These are phyloP conservation scores for Blastocrithidia nonstop DNA, from an alignment of 208 protist genomes.

Conservation along the genomic window DNA sequence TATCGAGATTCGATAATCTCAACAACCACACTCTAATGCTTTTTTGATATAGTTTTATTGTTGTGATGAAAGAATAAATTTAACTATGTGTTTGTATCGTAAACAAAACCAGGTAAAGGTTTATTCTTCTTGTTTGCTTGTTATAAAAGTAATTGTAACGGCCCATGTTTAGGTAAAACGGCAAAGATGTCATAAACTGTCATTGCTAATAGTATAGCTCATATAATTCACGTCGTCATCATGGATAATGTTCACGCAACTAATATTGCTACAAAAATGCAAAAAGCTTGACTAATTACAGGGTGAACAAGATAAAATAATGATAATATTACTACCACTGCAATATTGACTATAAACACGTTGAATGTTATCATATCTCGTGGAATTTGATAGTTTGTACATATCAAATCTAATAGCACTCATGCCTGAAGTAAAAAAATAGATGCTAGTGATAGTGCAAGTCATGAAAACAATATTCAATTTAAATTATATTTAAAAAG, in stretches of 20 bases:
- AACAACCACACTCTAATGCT: no score
- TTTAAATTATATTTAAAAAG: constrained; percentile 65
- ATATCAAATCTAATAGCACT: constrained; percentile 75
- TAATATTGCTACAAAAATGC: constrained; percentile 50
- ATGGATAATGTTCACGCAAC: constrained; percentile 58
- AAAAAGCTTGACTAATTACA: constrained; percentile 51
- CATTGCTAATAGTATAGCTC: constrained; percentile 55
- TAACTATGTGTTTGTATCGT: constrained; percentile 29
- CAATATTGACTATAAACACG: constrained; percentile 70
- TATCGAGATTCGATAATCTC: no score
- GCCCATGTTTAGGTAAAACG: constrained; percentile 62
- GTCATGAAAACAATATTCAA: constrained; percentile 54
- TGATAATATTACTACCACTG: constrained; percentile 43
- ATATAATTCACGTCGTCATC: constrained; percentile 75
- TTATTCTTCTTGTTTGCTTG: constrained; percentile 37
- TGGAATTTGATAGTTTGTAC: constrained; percentile 66
- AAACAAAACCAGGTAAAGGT: constrained; percentile 70
- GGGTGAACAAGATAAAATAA: constrained; percentile 75
- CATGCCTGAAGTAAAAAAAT: constrained; percentile 52
- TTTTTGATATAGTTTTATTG: no score
- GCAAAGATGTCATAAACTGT: constrained; percentile 76
- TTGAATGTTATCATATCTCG: constrained; percentile 46
- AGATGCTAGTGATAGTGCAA: constrained; percentile 34
- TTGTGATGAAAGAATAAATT: no score
- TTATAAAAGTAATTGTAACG: constrained; percentile 57